Percentiles rank a stretch among this genome's conserved stretches.
Conservation (phyloP, 2,329 filamentous ascomycete species). For the Penicillium olsonii region DNA sequence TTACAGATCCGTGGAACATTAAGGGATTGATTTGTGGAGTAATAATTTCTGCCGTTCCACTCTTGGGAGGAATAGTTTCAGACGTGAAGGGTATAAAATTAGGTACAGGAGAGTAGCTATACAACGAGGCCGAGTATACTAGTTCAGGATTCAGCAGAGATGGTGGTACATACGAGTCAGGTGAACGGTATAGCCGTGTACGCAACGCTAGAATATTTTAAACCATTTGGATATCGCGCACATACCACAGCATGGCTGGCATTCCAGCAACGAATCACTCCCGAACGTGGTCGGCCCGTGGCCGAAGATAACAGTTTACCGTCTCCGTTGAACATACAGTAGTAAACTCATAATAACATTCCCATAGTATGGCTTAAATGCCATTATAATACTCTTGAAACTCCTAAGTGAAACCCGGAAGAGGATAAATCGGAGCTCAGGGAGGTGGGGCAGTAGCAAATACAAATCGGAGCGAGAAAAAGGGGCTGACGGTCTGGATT, state of each 20-base stretch:
- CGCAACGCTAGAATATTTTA: neutral
- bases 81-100: neutral
- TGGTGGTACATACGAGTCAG: neutral
- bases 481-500: neutral
- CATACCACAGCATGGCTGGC: neutral
- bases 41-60: neutral
- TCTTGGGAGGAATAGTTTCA: neutral
- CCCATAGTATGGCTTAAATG: too few species aligned
- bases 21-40: neutral
- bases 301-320: too few species aligned
- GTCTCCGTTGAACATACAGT: too few species aligned
- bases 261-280: neutral
- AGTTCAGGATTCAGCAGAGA: neutral
- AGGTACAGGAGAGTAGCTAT: too few species aligned
- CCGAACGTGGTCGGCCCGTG: neutral
- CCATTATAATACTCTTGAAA: neutral
- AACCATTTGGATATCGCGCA: neutral
- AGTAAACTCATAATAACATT: too few species aligned
- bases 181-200: neutral
- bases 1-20: neutral
- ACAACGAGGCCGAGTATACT: too few species aligned
- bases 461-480: neutral
- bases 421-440: slow-evolving; percentile 3
- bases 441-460: neutral
- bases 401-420: neutral